Percentiles rank a stretch among this genome's conserved stretches.
phyloP scores from a whole-genome alignment of 257 asterid species.

The Rhazya stricta region DNA sequence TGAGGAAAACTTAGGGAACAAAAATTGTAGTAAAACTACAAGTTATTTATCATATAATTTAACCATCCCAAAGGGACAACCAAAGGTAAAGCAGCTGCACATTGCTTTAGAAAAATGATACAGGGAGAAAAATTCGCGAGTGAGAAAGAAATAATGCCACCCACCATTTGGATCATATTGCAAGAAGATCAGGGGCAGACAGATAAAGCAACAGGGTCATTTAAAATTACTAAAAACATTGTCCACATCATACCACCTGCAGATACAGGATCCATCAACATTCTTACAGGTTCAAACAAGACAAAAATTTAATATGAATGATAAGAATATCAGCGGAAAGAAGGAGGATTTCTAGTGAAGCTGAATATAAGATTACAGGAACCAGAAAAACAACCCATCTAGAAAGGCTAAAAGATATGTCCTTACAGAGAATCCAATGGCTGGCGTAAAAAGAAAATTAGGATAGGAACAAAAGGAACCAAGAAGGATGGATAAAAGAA shows the following conservation, averaged over 20 bases:
- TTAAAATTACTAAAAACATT: not conserved
- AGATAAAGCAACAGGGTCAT: not conserved
- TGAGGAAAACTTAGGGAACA: slow-evolving; percentile 4
- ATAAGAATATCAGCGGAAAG: not conserved
- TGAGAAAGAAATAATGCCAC: not conserved
- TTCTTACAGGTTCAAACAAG: not conserved
- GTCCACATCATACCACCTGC: not conserved
- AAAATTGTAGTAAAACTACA: slow-evolving; percentile 16
- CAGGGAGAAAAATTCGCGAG: not conserved
- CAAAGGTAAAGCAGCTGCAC: not conserved
- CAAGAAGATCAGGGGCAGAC: not conserved
- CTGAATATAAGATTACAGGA: not conserved
- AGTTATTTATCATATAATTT: not conserved
- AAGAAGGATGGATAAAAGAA: not conserved
- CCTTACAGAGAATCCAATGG: not conserved
- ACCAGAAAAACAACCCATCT: not conserved
- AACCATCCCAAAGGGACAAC: not conserved
- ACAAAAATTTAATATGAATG: not conserved
- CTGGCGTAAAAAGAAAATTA: not conserved
- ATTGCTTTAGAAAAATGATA: not conserved
- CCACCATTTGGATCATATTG: not conserved
- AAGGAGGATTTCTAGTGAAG: not conserved
- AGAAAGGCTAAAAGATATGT: not conserved
- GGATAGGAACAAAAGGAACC: not conserved
- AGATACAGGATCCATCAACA: not conserved